Evolutionary conservation across 495 filamentous ascomycete genomes (phyloP), one percentile per base, ranked within the genome.

Genomic region (Glonium stellatum): DNA sequence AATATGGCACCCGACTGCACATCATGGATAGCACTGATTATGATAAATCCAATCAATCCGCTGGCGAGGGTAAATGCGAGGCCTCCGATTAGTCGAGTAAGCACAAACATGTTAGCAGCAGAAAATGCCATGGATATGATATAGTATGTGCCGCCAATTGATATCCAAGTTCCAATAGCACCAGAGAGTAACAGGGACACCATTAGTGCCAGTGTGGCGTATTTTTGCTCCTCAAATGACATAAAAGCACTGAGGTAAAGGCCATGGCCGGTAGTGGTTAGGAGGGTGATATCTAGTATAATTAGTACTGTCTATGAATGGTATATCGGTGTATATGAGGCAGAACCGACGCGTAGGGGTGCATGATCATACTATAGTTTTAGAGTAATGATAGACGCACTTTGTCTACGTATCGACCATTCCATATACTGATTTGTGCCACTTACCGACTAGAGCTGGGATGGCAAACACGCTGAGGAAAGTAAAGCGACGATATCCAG

Each of bases 391-490:
- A n/a, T n/a, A n/a, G n/a, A n/a, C n/a, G n/a, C n/a, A n/a, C n/a
- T n/a, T n/a, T n/a, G n/a, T n/a, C n/a, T n/a, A n/a, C n/a, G n/a
- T n/a, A n/a, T n/a, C n/a, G n/a, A n/a, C n/a, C n/a, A n/a, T n/a
- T n/a, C n/a, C n/a, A n/a, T n/a, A n/a, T n/a, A n/a, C n/a, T n/a
- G n/a, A n/a, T n/a, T n/a, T n/a, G n/a, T n/a, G n/a, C n/a, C 23
- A 66, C 60, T 37, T 60, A 66, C 64, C 64, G 36, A 85, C 75
- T 54, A 85, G 67, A 12, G 82, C 82, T 0, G 82, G 82, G 52
- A 85, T 76, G 4, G 80, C 80, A 64, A 84, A 85, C 15, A 84
- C 79, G 67, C 80, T 79, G 35, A 85, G 68, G 58, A 84, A 84
- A 0, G 79, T 82, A 55, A 84, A 77, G 25, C 76, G 70, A 53